Percentiles rank a stretch among this genome's conserved stretches.
Conservation (phyloP, 495 filamentous ascomycete species). For the Ramalina peruviana region DNA sequence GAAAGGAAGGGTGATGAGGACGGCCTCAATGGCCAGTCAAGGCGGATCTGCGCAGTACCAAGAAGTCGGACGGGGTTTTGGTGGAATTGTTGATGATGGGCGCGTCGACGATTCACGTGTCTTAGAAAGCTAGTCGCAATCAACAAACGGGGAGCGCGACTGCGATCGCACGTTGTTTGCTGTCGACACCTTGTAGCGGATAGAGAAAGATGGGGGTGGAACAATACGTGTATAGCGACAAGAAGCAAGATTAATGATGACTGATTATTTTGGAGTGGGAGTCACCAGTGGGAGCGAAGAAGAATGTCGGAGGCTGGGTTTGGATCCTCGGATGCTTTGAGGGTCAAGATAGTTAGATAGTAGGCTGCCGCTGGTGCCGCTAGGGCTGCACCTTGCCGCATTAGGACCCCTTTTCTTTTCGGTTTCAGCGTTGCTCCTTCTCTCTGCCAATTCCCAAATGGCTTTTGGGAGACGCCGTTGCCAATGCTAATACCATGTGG, state of each 20-base stretch:
- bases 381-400: conserved; percentile 1
- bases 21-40: too few relatives aligned
- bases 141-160: too few relatives aligned
- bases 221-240: too few relatives aligned
- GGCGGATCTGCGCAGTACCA: too few relatives aligned
- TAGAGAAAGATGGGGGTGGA: too few relatives aligned
- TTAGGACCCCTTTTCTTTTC: background rate
- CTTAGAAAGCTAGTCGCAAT: too few relatives aligned
- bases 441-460: too few relatives aligned
- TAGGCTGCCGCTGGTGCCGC: background rate
- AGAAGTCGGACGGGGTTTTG: background rate
- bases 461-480: background rate
- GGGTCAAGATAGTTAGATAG: background rate
- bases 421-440: too few relatives aligned
- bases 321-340: background rate
- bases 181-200: too few relatives aligned
- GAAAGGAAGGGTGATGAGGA: too few relatives aligned
- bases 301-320: background rate
- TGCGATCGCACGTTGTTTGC: too few relatives aligned
- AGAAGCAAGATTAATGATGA: background rate
- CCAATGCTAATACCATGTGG: too few relatives aligned
- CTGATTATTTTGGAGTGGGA: background rate
- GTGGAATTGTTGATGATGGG: conserved; percentile 9
- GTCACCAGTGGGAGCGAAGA: background rate
- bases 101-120: conserved; percentile 18